Percentiles rank a stretch among this genome's conserved stretches.
Conservation (phyloP, 345 rosid genomes). For the Salix udensis region DNA sequence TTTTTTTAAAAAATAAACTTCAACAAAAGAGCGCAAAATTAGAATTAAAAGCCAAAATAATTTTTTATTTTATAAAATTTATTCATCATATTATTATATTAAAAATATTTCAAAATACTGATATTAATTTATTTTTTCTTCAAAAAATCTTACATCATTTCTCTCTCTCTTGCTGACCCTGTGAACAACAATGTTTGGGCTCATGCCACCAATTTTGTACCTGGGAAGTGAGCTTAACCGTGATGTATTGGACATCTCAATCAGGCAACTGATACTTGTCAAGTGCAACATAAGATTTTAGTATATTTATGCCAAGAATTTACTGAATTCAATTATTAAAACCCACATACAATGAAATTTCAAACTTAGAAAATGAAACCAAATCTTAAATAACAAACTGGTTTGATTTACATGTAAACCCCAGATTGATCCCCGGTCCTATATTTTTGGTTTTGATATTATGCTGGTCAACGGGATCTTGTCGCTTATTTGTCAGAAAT, state of each 20-base stretch:
- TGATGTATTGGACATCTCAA: neutral
- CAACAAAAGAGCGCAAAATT: no score
- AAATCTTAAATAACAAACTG: neutral
- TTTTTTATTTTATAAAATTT: no score
- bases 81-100: no score
- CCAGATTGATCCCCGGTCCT: neutral
- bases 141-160: no score
- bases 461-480: no score
- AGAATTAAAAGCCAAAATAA: no score
- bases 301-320: neutral
- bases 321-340: neutral
- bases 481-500: no score
- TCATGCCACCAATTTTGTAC: constrained; percentile 50
- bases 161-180: constrained; percentile 30
- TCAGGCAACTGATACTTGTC: neutral
- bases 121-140: no score
- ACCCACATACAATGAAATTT: neutral
- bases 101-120: no score
- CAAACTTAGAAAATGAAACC: neutral
- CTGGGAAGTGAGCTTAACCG: constrained; percentile 37
- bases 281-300: neutral
- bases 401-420: neutral
- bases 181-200: constrained; percentile 51
- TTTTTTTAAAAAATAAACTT: no score
- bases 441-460: no score